Percentiles rank a stretch among this genome's conserved stretches.
Conservation (phyloP, 108 stramenopile genomes). For the Fragilariopsis cylindrus region DNA sequence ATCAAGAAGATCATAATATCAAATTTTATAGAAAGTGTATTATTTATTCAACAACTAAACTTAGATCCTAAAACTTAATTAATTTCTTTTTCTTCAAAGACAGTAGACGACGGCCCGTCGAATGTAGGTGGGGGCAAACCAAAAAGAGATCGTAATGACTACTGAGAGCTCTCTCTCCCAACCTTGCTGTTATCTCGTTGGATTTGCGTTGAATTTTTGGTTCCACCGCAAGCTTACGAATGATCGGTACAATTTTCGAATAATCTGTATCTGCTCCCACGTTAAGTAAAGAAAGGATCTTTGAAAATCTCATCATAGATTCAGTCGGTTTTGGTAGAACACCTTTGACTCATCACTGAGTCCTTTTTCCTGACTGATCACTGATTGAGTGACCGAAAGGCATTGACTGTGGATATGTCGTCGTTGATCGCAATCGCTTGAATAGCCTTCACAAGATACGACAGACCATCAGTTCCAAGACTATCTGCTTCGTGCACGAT, state of each 20-base stretch:
- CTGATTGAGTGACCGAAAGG: slow-evolving; percentile 58
- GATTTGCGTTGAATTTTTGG: slow-evolving; percentile 67
- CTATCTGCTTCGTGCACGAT: slow-evolving; percentile 77
- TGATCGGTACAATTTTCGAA: slow-evolving; percentile 63
- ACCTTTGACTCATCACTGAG: slow-evolving; percentile 38
- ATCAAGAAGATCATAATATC: background rate
- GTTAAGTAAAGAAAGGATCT: slow-evolving; percentile 58
- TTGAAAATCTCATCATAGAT: slow-evolving; percentile 64
- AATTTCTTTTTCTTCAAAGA: slow-evolving; percentile 34
- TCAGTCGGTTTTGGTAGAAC: slow-evolving; percentile 69
- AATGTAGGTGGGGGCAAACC: slow-evolving; percentile 67
- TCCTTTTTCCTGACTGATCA: slow-evolving; percentile 32
- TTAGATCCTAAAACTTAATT: background rate
- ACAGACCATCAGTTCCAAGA: slow-evolving; percentile 65
- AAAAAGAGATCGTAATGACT: slow-evolving; percentile 68
- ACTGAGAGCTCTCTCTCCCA: slow-evolving; percentile 70
- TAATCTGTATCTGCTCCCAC: slow-evolving; percentile 47
- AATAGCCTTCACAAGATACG: slow-evolving; percentile 59
- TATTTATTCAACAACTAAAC: background rate
- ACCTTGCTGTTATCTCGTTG: slow-evolving; percentile 68
- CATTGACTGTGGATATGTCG: slow-evolving; percentile 65
- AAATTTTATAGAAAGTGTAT: background rate
- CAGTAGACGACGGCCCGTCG: slow-evolving; percentile 34
- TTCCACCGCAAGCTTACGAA: slow-evolving; percentile 73
- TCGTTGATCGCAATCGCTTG: slow-evolving; percentile 64